Percentiles rank a stretch among this genome's conserved stretches.
These are phyloP conservation scores for Phytophthora litchii DNA, from an alignment of 352 stramenopile genomes.

Conservation along the genomic window DNA sequence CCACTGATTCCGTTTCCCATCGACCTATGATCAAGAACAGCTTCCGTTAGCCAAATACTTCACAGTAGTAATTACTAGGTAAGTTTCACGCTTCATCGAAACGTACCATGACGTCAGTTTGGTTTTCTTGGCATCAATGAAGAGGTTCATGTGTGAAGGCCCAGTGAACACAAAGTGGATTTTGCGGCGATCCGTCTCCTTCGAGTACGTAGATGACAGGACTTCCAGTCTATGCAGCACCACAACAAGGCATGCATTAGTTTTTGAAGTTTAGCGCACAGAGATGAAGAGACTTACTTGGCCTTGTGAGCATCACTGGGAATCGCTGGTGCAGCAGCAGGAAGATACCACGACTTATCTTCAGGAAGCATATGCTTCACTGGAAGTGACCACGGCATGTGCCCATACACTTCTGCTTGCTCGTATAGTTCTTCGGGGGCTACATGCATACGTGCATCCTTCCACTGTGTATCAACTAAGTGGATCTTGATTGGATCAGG, in stretches of 20 bases:
- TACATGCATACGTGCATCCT: slow-evolving; percentile 37
- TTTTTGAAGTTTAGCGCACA: too few species aligned
- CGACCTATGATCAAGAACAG: slow-evolving; percentile 49
- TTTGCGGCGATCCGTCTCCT: slow-evolving; percentile 52
- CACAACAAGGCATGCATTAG: slow-evolving; percentile 2
- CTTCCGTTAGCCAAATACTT: background rate
- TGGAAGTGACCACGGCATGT: slow-evolving; percentile 71
- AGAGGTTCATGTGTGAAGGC: slow-evolving; percentile 73
- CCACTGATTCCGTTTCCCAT: slow-evolving; percentile 69
- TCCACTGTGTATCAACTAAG: slow-evolving; percentile 60
- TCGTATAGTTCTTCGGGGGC: slow-evolving; percentile 49
- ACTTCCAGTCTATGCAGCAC: slow-evolving; percentile 47
- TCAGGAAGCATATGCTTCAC: slow-evolving; percentile 71
- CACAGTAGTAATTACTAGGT: background rate
- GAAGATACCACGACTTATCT: slow-evolving; percentile 77
- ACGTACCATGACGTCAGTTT: slow-evolving; percentile 72
- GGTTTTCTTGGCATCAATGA: slow-evolving; percentile 76
- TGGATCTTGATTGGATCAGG: slow-evolving; percentile 50
- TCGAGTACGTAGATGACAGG: slow-evolving; percentile 62
- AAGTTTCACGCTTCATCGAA: background rate
- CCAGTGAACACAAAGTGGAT: slow-evolving; percentile 75
- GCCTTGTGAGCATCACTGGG: slow-evolving; percentile 25
- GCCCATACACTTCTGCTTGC: slow-evolving; percentile 65
- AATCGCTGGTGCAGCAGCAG: slow-evolving; percentile 35
- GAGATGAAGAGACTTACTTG: slow-evolving; percentile 30